A percentile compares a stretch with the other conserved stretches of the same genome.
phyloP scores from a whole-genome alignment of 768 basidiomycete species.

The Erythrobasidium yunnanense region DNA sequence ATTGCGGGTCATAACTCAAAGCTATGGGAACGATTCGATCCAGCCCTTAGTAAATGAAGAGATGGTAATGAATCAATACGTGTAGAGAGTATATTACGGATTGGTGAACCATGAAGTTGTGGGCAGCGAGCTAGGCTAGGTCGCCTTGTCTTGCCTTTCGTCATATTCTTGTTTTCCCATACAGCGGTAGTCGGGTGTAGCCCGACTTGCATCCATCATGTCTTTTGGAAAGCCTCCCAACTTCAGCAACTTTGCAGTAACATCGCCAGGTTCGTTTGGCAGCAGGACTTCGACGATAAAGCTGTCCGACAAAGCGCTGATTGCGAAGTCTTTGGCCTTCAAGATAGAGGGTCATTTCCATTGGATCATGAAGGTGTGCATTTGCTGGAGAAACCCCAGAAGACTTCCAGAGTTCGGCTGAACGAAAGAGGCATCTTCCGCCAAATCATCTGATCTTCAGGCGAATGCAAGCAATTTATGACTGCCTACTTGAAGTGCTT shows the following conservation, averaged over 20 bases:
- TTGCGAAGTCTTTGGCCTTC: background rate
- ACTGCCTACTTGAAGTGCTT: slow-evolving; percentile 43
- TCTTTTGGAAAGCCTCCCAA: slow-evolving; percentile 24
- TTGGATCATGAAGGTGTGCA: slow-evolving; percentile 45
- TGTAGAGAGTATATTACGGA: no score
- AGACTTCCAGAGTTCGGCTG: no score
- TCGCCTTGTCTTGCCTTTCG: background rate
- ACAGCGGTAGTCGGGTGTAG: background rate
- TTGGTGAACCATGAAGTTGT: no score
- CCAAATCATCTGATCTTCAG: slow-evolving; percentile 31
- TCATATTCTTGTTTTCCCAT: no score
- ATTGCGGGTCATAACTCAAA: no score
- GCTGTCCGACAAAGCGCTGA: background rate
- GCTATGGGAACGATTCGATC: no score
- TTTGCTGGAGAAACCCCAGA: background rate
- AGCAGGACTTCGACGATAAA: background rate
- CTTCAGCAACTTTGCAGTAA: slow-evolving; percentile 13
- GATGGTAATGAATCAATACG: no score
- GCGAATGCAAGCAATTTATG: slow-evolving; percentile 45
- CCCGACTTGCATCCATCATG: background rate
- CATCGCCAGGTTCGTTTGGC: slow-evolving; percentile 4
- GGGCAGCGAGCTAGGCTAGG: no score
- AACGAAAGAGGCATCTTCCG: background rate
- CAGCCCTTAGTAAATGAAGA: no score
- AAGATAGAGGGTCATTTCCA: slow-evolving; percentile 39